Percentiles rank a stretch among this genome's conserved stretches.
Evolutionary conservation across 345 rosid species (phyloP).

Genomic region (Rhodomyrtus tomentosa): DNA sequence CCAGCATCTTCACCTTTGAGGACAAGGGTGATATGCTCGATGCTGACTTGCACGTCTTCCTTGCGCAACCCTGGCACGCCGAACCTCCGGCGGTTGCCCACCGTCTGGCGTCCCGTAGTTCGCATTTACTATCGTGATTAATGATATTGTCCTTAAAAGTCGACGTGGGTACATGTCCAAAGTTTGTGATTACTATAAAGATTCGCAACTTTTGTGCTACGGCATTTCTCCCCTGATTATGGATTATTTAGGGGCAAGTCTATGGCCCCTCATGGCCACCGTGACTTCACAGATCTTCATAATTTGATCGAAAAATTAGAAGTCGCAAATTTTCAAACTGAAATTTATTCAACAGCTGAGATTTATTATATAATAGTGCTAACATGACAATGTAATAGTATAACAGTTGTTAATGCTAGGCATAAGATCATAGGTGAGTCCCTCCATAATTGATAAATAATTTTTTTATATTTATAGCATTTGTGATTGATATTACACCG

Average conservation of each 20-base stretch:
- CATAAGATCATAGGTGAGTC: too few species aligned
- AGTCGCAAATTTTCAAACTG: too few species aligned
- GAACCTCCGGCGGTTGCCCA: constrained; percentile 17
- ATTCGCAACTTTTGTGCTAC: neutral
- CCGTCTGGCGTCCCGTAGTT: constrained; percentile 17
- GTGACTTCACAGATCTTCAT: neutral
- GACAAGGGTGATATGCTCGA: neutral
- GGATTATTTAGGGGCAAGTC: neutral
- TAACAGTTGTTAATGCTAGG: too few species aligned
- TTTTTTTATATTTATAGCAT: too few species aligned
- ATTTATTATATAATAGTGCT: too few species aligned
- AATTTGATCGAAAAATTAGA: neutral
- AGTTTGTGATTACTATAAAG: neutral
- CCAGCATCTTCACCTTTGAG: neutral
- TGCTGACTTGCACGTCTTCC: constrained; percentile 35
- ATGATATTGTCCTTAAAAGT: neutral
- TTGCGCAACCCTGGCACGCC: constrained; percentile 50
- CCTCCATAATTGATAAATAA: too few species aligned
- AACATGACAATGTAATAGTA: too few species aligned
- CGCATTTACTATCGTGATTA: neutral
- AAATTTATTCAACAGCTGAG: too few species aligned
- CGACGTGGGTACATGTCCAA: too few species aligned
- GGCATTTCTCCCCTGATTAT: neutral
- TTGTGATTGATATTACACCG: too few species aligned
- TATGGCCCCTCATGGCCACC: neutral